Percentiles rank a stretch among this genome's conserved stretches.
Conservation (phyloP, 768 basidiomycete genomes). For the Scleroderma citrinum region DNA sequence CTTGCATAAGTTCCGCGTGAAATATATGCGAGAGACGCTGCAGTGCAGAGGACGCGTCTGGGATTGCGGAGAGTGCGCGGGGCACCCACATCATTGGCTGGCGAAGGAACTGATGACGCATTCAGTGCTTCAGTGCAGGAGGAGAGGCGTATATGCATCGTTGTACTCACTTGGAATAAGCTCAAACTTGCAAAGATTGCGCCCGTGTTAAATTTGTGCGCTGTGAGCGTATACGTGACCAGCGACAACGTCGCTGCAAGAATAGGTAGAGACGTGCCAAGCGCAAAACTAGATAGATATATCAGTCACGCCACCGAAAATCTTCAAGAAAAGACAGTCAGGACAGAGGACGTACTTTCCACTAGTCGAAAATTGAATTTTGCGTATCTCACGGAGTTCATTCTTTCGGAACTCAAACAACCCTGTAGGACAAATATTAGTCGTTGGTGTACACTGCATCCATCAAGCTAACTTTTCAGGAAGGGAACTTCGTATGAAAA, state of each 20-base stretch:
- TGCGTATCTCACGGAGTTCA: conserved; percentile 51
- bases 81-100: conserved; percentile 68
- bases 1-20: conserved; percentile 44
- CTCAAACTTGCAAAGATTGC: conserved; percentile 63
- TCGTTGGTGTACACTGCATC: not conserved
- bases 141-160: too few species aligned
- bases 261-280: conserved; percentile 57
- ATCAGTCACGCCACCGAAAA: too few species aligned
- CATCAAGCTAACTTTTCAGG: conserved; percentile 48
- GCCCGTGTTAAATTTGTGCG: conserved; percentile 53
- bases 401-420: conserved; percentile 46
- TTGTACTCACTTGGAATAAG: conserved; percentile 46
- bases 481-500: conserved; percentile 71
- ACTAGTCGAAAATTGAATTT: conserved; percentile 55
- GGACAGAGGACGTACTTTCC: conserved; percentile 46
- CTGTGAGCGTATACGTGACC: conserved; percentile 54
- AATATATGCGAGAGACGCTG: conserved; percentile 40
- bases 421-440: conserved; percentile 28
- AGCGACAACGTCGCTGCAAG: conserved; percentile 64
- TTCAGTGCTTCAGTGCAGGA: not conserved
- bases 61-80: conserved; percentile 52
- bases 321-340: too few species aligned
- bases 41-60: conserved; percentile 62
- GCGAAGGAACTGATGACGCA: conserved; percentile 44
- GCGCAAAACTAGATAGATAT: conserved; percentile 35